Evolutionary conservation across 179 eudicot genomes (phyloP), one percentile per base, ranked within the genome.

Genomic region (Spinacia oleracea): DNA sequence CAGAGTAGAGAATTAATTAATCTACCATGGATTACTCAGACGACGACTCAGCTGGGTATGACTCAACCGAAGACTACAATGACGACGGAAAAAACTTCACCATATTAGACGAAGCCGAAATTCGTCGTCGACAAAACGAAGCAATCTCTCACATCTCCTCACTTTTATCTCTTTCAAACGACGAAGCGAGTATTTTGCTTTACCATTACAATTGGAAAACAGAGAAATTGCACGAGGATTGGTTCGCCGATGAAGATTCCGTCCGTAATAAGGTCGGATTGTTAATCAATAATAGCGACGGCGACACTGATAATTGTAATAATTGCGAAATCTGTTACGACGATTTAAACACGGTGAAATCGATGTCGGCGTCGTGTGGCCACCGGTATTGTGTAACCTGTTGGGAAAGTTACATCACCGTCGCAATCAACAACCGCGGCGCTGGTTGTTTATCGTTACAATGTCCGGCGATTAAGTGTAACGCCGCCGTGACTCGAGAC

Each of bases 361-460:
- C 51, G 0, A 14, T 25, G 0, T 48, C 72, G 0, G 35, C 46
- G 2, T 35, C 45, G 55, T 92, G 95, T 75, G 89, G 86, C n/a
- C 97, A 92, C 68, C 80, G 78, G 4, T 92, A 84, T 51, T 92
- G 97, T 73, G 58, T 27, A 23, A 34, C 76, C 0, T 92, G 97
- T 71, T 91, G 97, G 97, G 83, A 72, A 81, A 86, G 84, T 68
- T 85, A 80, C 56, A 81, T 84, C 6, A 56, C 50, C 9, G n/a
- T 31, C 0, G 7, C 60, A 11, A 34, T 73, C 50, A 1, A n/a
- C 11, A 56, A 69, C 2, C 40, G 82, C 63, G 88, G 87, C 18
- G 82, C 81, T 6, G 93, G 88, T 15, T 72, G 84, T 72, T 77
- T 88, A 67, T 51, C 71, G n/a, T 48, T 90, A 55, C 77, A 78